Percentiles rank a stretch among this genome's conserved stretches.
Evolutionary conservation across 345 rosid genomes (phyloP).

Genomic region (Crucihimalaya himalaica): DNA sequence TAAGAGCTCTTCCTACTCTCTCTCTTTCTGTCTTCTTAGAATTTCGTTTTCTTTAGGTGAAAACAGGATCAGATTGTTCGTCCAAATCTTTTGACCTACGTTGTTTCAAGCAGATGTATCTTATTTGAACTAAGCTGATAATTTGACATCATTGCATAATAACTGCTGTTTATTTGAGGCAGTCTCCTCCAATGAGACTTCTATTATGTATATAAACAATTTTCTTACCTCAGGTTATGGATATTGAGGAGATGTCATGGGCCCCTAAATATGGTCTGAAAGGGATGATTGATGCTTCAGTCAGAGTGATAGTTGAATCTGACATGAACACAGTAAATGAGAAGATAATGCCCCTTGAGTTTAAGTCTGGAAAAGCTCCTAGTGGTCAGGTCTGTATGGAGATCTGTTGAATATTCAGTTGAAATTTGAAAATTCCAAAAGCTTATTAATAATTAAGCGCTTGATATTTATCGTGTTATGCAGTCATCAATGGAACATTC

Average conservation of each 20-base stretch:
- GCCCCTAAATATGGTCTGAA: slow-evolving; percentile 96
- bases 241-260: slow-evolving; percentile 99
- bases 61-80: slow-evolving; percentile 7
- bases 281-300: slow-evolving; percentile 95
- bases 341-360: slow-evolving; percentile 86
- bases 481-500: slow-evolving; percentile 90
- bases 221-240: slow-evolving; percentile 63
- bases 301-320: slow-evolving; percentile 65
- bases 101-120: neutral
- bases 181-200: slow-evolving; percentile 8
- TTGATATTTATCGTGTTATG: slow-evolving; percentile 34
- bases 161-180: neutral
- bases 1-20: slow-evolving; percentile 41
- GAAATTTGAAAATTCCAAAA: slow-evolving; percentile 28
- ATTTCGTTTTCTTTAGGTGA: slow-evolving; percentile 19
- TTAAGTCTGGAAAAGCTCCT: slow-evolving; percentile 85
- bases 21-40: slow-evolving; percentile 14
- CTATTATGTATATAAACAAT: neutral
- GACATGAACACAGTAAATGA: slow-evolving; percentile 48
- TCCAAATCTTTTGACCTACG: neutral
- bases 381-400: slow-evolving; percentile 72
- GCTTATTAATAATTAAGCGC: slow-evolving; percentile 18
- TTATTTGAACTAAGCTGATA: slow-evolving; percentile 6
- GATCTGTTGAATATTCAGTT: slow-evolving; percentile 5
- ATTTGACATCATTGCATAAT: slow-evolving; percentile 1